Percentiles rank a stretch among this genome's conserved stretches.
phyloP scores from a whole-genome alignment of 306 rosid species.

The Malus orientalis region DNA sequence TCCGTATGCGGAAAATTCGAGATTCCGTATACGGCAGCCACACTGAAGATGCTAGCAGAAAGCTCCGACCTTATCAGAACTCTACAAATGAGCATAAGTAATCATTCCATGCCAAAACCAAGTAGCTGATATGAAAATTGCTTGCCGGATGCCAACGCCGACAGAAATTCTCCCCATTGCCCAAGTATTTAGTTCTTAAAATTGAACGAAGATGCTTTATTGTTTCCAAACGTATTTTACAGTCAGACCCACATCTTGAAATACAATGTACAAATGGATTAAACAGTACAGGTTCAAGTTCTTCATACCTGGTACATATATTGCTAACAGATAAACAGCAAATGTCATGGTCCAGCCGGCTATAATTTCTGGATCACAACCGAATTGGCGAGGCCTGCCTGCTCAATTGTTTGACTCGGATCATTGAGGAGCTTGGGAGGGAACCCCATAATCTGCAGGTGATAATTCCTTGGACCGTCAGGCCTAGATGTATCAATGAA shows the following conservation, averaged over 20 bases:
- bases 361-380: conserved; percentile 91
- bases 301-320: conserved; percentile 9
- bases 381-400: conserved; percentile 85
- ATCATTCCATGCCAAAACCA: not conserved
- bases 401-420: conserved; percentile 63
- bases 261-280: not conserved
- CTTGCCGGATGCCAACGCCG: too few species aligned
- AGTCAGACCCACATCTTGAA: not conserved
- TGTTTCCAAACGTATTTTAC: not conserved
- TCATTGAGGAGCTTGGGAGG: conserved; percentile 83
- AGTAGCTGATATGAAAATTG: not conserved
- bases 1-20: not conserved
- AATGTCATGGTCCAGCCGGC: conserved; percentile 5
- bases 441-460: conserved; percentile 82
- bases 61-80: not conserved
- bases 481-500: conserved; percentile 75
- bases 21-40: not conserved
- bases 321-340: conserved; percentile 4
- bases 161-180: too few species aligned
- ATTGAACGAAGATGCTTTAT: not conserved
- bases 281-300: conserved; percentile 10
- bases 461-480: conserved; percentile 51
- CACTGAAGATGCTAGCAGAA: not conserved
- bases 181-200: not conserved
- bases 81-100: not conserved